Base-by-base conservation (phyloP, 2,329 filamentous ascomycete species). In the Talaromyces albobiverticillius region DNA sequence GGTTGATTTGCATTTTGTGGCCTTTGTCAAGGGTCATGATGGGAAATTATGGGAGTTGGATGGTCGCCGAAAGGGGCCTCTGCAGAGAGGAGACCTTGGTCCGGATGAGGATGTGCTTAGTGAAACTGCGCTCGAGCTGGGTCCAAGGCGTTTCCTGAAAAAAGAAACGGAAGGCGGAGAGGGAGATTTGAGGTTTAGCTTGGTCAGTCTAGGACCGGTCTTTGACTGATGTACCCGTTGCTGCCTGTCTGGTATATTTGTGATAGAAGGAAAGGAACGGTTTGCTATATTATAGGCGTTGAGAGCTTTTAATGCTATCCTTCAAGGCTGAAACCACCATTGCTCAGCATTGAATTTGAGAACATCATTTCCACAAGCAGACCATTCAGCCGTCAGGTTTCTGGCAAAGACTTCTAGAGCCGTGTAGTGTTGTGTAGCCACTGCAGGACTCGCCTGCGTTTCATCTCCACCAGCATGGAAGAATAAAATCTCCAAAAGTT, bases 1-100 rank as follows among this genome's bases (percentile, higher is more conserved):
- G 61, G 80, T 96, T n/a, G 93, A 96, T 67, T 78, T 96, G 63
- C 94, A 99, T 76, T 97, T 95, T 69, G 93, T 97, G 45, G 94
- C 90, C 67, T 99, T 97, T 72, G 88, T 94, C 50, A 94, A 92
- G 76, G 82, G 80, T 2, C 74, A 73, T 49, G 84, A 88, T 68
- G 86, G 86, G 53, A 81, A 81, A 6, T 77, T 95, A 40, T 95
- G 88, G 84, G 90, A 95, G 74, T 71, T 95, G 64, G 90, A 95
- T 71, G 90, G 90, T 1, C 71, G 80, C 20, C 78, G 87, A 46
- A 87, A 86, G 62, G 89, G 89, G 0, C 89, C 89, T 0, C 71
- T 93, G 43, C 82, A 90, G 60, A 77, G 89, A 13, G 87, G 86
- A 0, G 65, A 72, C 41, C 68, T 92, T 50, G 76, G 64, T 0